Evolutionary conservation across 2,329 filamentous ascomycete species (phyloP), one percentile per base, ranked within the genome.

Genomic region (Penicillium freii): DNA sequence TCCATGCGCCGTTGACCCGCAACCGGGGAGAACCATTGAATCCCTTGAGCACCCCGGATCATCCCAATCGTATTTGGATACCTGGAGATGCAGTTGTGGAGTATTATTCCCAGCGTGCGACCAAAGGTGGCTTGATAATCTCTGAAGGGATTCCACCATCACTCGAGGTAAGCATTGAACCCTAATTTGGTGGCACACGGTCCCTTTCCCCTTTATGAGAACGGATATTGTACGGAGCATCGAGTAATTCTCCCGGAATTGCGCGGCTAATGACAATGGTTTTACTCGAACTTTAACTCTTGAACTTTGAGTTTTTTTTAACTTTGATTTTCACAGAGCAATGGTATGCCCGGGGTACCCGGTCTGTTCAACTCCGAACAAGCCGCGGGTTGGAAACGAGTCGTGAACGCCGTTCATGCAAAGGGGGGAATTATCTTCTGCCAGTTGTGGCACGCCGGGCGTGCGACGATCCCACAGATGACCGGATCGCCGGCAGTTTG

Each of bases 1-100:
- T 82, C 44, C 67, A 80, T 62, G 79, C 81, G 1, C 80, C 84
- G 2, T 68, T 85, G 54, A 85, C 82, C 5, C 78, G 83, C 19
- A 81, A 80, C 62, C 77, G 83, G 27, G 80, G 80, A 19, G 78
- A 77, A 6, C 80, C 81, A 4, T 51, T 77, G 38, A 75, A 74
- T 11, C 60, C 71, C 13, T 64, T 71, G 8, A 79, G 76, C 31
- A 80, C 77, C 0, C 64, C 73, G 0, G 79, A 82, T 61, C 77
- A 71, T 57, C 78, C 77, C 44, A 81, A 78, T 66, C 77, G 81
- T 39, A 71, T 78, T 61, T 84, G 81, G 73, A 70, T 79, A 17
- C 77, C 77, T 1, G 74, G 73, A n/a, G 76, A 80, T 49, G 61
- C 76, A 27, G 65, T 74, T 40, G 68, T 69, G 29, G 71, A 76